These are phyloP conservation scores for Apiotrichum sp. DNA, from an alignment of 1,284 basidiomycete species.

Conservation along the genomic window DNA sequence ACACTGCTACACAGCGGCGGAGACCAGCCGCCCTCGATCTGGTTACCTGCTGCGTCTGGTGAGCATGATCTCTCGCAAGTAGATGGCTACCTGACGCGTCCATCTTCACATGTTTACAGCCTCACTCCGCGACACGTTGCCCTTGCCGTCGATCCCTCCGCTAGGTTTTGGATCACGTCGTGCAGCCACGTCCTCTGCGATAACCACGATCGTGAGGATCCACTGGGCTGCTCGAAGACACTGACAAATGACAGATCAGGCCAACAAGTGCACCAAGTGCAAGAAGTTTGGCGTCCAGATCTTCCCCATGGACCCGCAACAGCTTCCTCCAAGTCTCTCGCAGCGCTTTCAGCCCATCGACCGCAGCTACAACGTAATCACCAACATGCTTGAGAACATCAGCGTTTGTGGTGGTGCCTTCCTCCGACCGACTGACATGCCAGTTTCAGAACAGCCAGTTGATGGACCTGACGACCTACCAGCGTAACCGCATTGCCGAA, in stretches of 20 bases:
- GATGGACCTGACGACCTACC: neutral
- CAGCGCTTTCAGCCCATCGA: neutral
- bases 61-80: no score
- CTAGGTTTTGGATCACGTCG: slow-evolving; percentile 34
- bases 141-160: neutral
- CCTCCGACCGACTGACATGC: neutral
- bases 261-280: slow-evolving; percentile 17
- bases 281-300: slow-evolving; percentile 7
- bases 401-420: neutral
- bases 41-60: no score
- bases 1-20: no score
- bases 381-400: neutral
- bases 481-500: neutral
- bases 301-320: slow-evolving; percentile 11
- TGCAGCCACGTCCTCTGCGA: slow-evolving; percentile 41
- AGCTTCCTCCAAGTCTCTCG: neutral
- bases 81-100: neutral
- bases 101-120: neutral
- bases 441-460: slow-evolving; percentile 16
- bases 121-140: neutral
- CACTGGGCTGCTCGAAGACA: neutral
- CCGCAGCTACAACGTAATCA: neutral
- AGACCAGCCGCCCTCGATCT: no score
- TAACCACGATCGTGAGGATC: slow-evolving; percentile 25
- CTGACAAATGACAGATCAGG: slow-evolving; percentile 12